Conservation (phyloP, 2,329 filamentous ascomycete species). For the Ophioceras dolichostomum region DNA sequence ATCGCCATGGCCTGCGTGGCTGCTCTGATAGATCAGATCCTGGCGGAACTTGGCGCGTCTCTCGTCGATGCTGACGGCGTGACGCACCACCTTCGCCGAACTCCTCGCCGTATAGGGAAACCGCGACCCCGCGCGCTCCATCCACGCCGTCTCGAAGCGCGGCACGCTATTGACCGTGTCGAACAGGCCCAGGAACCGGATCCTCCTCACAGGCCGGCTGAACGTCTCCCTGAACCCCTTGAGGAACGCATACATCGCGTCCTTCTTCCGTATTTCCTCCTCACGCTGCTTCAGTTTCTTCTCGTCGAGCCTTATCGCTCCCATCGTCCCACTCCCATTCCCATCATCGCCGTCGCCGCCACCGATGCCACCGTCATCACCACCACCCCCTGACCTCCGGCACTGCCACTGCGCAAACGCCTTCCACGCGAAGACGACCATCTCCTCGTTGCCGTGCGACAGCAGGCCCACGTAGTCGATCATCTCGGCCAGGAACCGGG, state of each 20-base stretch:
- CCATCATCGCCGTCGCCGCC: neutral
- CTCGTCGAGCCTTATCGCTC: neutral
- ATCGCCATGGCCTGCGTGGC: neutral
- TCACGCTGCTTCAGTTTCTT: neutral
- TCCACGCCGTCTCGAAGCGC: slow-evolving; percentile 62
- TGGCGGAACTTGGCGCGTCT: slow-evolving; percentile 60
- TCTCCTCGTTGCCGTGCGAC: slow-evolving; percentile 72
- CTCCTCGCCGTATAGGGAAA: slow-evolving; percentile 56
- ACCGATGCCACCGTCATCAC: slow-evolving; percentile 17
- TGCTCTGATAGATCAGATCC: slow-evolving; percentile 49
- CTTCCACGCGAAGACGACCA: slow-evolving; percentile 77
- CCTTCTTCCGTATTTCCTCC: slow-evolving; percentile 21
- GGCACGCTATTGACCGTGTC: slow-evolving; percentile 76
- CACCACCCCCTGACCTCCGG: slow-evolving; percentile 31
- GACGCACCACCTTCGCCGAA: slow-evolving; percentile 49
- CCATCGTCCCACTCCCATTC: neutral
- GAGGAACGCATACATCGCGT: slow-evolving; percentile 62
- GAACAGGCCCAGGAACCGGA: slow-evolving; percentile 67
- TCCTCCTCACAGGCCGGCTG: slow-evolving; percentile 59
- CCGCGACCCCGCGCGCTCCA: slow-evolving; percentile 54
- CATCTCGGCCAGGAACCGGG: slow-evolving; percentile 71
- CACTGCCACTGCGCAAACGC: slow-evolving; percentile 64
- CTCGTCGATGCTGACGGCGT: slow-evolving; percentile 61
- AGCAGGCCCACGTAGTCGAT: slow-evolving; percentile 71
- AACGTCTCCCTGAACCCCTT: slow-evolving; percentile 74